Percentiles rank a stretch among this genome's conserved stretches.
Conservation (phyloP, 2,329 filamentous ascomycete species). For the Monilinia aucupariae region DNA sequence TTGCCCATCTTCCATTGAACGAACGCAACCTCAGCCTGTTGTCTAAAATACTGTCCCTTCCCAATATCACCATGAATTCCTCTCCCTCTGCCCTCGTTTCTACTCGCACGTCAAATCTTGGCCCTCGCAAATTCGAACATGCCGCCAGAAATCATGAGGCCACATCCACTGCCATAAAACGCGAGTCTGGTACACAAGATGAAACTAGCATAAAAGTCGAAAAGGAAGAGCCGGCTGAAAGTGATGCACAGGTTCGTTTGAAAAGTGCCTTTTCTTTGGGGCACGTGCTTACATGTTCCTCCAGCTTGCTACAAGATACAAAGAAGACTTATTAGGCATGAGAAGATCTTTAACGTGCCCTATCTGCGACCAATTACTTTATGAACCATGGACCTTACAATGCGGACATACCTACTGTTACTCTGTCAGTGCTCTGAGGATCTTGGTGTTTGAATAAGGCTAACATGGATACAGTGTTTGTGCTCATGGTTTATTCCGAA, state of each 20-base stretch:
- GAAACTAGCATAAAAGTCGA: conserved; percentile 8
- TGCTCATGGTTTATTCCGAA: conserved; percentile 38
- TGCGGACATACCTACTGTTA: conserved; percentile 72
- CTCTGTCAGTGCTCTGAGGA: conserved; percentile 41
- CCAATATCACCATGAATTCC: conserved; percentile 20
- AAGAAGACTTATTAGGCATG: conserved; percentile 54
- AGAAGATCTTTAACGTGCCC: conserved; percentile 59
- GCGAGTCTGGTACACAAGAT: conserved; percentile 3
- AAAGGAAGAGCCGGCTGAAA: conserved; percentile 15
- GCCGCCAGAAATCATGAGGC: conserved; percentile 15
- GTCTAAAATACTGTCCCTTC: not conserved
- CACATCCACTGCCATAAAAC: conserved; percentile 5
- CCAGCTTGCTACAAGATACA: conserved; percentile 30
- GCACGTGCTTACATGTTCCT: conserved; percentile 16
- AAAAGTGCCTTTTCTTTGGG: not conserved
- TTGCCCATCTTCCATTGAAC: not conserved
- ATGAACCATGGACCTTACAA: conserved; percentile 62
- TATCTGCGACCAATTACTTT: conserved; percentile 62
- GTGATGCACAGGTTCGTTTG: conserved; percentile 21
- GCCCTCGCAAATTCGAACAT: conserved; percentile 6
- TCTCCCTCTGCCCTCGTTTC: conserved; percentile 15
- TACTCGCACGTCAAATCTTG: conserved; percentile 4
- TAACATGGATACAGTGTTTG: conserved; percentile 32
- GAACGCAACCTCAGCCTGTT: not conserved
- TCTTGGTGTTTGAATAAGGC: not conserved